Conservation (phyloP, 768 basidiomycete species). For the Russula sp. region DNA sequence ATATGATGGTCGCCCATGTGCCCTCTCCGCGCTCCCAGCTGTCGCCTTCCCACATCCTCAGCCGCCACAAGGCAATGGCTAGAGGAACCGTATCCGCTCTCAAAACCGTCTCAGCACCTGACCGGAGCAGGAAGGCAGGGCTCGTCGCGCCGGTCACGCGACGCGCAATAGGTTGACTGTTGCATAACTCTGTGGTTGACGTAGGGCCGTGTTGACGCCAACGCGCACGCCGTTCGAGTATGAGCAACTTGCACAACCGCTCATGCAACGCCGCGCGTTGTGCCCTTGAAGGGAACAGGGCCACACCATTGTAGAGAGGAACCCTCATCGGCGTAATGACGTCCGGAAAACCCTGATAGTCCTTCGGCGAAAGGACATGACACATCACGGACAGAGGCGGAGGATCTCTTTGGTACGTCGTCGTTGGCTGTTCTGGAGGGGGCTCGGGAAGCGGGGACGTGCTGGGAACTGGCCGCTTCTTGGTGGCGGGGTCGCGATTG, state of each 20-base stretch:
- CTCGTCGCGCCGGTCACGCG: conserved; percentile 44
- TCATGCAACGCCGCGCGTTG: conserved; percentile 58
- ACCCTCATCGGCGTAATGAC: conserved; percentile 34
- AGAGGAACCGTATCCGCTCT: conserved; percentile 58
- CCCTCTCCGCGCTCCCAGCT: conserved; percentile 16
- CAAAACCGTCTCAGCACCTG: conserved; percentile 42
- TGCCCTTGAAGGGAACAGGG: conserved; percentile 54
- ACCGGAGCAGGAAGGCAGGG: conserved; percentile 63
- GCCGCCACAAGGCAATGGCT: conserved; percentile 71
- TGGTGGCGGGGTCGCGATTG: conserved; percentile 47
- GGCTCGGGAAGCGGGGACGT: conserved; percentile 10
- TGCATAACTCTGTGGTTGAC: background rate
- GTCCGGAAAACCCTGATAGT: conserved; percentile 21
- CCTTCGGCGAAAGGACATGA: conserved; percentile 20
- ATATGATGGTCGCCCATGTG: conserved; percentile 18
- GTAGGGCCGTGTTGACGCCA: conserved; percentile 10
- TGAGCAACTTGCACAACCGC: conserved; percentile 43
- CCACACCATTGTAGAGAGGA: conserved; percentile 64
- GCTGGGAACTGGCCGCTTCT: conserved; percentile 34
- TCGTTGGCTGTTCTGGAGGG: background rate
- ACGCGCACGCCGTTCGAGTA: conserved; percentile 39
- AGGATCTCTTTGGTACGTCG: conserved; percentile 7
- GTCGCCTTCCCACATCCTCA: conserved; percentile 67
- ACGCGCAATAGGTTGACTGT: background rate
- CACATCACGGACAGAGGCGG: conserved; percentile 31